Evolutionary conservation across 306 rosid genomes (phyloP), one percentile per base, ranked within the genome.

Genomic region (Prunus mongolica): DNA sequence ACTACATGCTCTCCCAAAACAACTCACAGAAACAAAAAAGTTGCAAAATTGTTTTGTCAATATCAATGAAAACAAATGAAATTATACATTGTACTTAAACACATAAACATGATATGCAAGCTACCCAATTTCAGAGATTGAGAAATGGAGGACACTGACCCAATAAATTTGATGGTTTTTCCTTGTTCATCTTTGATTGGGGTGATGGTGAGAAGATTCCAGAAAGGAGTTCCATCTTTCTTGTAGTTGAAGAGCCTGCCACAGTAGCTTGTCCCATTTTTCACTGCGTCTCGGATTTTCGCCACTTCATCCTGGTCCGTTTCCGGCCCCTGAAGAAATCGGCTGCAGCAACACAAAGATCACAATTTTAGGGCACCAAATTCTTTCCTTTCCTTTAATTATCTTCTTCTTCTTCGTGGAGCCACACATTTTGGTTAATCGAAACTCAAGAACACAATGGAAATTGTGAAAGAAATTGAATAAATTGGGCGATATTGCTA

Each of bases 131-230:
- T 49, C 45, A 52, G 44, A 78, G 69, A 18, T 15, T 66, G 6
- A 63, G 62, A 24, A 27, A 38, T 18, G 18, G 19, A 38, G 50
- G 74, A 41, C 24, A 44, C 92, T 78, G 47, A 95, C 98, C 98
- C 98, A 45, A 95, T 90, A 84, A 89, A 92, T 71, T 88, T 92
- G 81, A 95, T 89, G 81, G 86, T 78, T 1, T 83, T 92, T 67
- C 98, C 97, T 38, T 6, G 20, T 74, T 80, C 92, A 79, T 92
- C 92, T 78, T 88, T 92, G 81, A 95, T 88, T 27, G 98, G 98
- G 30, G 97, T 83, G 78, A 95, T 1, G 47, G 98, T 95, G 76
- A 95, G 98, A 84, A 95, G 97, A 83, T 95, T 95, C 98, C 97
- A 95, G 80, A 95, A 95, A 1, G 92, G 92, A 22, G 96, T 86